A percentile compares a stretch with the other conserved stretches of the same genome.
phyloP scores from a whole-genome alignment of 2,329 filamentous ascomycete genomes.

The Pseudogymnoascus sp. region DNA sequence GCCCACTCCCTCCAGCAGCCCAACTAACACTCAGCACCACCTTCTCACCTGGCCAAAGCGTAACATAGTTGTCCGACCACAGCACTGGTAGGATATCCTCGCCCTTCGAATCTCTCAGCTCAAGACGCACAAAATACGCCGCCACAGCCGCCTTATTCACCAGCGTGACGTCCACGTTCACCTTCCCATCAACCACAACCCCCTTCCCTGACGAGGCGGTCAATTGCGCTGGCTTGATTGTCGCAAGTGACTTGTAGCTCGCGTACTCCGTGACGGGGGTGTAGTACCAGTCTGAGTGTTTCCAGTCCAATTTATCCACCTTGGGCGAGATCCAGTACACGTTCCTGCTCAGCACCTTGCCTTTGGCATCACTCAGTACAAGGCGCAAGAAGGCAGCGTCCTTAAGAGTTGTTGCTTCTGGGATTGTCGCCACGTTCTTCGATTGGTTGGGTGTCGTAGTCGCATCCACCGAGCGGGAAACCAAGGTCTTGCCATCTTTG shows the following conservation, averaged over 20 bases:
- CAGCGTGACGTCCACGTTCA: slow-evolving; percentile 35
- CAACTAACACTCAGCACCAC: slow-evolving; percentile 35
- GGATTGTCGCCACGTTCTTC: slow-evolving; percentile 32
- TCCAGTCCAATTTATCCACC: slow-evolving; percentile 49
- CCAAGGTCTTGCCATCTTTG: slow-evolving; percentile 39
- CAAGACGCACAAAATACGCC: slow-evolving; percentile 52
- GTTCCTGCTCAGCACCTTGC: slow-evolving; percentile 44
- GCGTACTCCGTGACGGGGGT: slow-evolving; percentile 50
- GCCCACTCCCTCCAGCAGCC: slow-evolving; percentile 15
- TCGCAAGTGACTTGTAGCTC: slow-evolving; percentile 41
- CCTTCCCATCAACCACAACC: slow-evolving; percentile 12
- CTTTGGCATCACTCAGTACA: slow-evolving; percentile 34
- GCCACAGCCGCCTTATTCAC: slow-evolving; percentile 48
- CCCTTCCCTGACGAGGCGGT: slow-evolving; percentile 24
- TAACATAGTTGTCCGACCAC: slow-evolving; percentile 60
- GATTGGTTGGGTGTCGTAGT: slow-evolving; percentile 42
- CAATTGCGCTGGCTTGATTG: slow-evolving; percentile 36
- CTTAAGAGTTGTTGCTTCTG: slow-evolving; percentile 30
- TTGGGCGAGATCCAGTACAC: slow-evolving; percentile 52
- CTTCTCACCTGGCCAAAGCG: slow-evolving; percentile 51
- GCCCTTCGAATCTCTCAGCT: slow-evolving; percentile 40
- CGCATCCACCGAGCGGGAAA: slow-evolving; percentile 28
- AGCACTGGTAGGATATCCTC: slow-evolving; percentile 45
- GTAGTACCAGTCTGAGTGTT: slow-evolving; percentile 50
- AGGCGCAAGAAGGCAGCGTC: slow-evolving; percentile 48